These are phyloP conservation scores for Santalum album DNA, from an alignment of 164 flowering plant genomes.

Conservation along the genomic window DNA sequence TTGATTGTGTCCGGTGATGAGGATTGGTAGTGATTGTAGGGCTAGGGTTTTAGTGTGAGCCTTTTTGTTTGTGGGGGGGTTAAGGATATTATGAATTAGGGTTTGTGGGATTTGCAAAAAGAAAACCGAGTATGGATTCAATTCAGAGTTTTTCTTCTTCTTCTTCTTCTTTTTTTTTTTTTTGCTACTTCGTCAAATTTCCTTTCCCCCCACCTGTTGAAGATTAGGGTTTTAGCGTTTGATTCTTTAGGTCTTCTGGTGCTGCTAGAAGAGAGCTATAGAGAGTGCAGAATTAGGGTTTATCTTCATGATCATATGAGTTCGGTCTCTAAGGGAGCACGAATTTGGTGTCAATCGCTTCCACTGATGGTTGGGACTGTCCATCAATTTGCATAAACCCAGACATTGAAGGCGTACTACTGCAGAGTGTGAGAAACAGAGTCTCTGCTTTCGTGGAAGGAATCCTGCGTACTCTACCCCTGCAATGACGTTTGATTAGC, in stretches of 20 bases:
- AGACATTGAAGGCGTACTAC: no score
- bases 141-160: conserved; percentile 8
- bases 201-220: background rate
- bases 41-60: conserved; percentile 11
- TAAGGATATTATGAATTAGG: background rate
- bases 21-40: conserved; percentile 9
- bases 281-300: conserved; percentile 1
- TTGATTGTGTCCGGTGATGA: conserved; percentile 15
- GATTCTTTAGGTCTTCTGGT: conserved; percentile 12
- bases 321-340: no score
- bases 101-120: background rate
- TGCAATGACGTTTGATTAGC: no score
- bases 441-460: no score
- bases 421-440: no score
- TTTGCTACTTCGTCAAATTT: conserved; percentile 4
- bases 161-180: no score
- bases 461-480: no score
- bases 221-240: conserved; percentile 16
- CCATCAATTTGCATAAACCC: no score
- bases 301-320: background rate
- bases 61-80: background rate
- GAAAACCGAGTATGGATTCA: conserved; percentile 8
- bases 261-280: conserved; percentile 7
- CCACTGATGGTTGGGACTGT: no score
- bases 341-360: background rate